These are phyloP conservation scores for Wickerhamomyces alni DNA, from an alignment of 805 yeast genomes.

Conservation along the genomic window DNA sequence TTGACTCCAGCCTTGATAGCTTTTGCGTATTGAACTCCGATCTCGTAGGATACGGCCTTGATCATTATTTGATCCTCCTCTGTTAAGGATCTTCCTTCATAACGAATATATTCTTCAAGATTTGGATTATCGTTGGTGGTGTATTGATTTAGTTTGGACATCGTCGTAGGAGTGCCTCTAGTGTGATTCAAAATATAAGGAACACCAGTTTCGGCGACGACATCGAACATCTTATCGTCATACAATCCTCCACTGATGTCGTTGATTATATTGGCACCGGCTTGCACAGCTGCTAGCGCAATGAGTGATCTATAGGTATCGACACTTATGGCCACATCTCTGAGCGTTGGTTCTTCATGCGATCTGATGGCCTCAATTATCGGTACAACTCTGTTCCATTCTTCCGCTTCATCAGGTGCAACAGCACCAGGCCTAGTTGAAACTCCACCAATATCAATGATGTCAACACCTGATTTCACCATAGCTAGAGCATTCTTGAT, in stretches of 20 bases:
- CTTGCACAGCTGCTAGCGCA: conserved; percentile 58
- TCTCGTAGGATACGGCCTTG: conserved; percentile 59
- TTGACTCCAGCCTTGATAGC: conserved; percentile 62
- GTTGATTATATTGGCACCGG: conserved; percentile 89
- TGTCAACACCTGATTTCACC: conserved; percentile 57
- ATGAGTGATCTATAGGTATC: conserved; percentile 82
- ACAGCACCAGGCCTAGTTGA: conserved; percentile 84
- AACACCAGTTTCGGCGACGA: conserved; percentile 63
- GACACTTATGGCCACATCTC: conserved; percentile 57
- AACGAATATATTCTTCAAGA: conserved; percentile 29
- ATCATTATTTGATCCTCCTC: conserved; percentile 33
- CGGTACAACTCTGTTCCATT: conserved; percentile 64
- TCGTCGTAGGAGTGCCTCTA: conserved; percentile 73
- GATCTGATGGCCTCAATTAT: conserved; percentile 56
- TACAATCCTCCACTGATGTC: conserved; percentile 80
- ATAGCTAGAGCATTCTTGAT: conserved; percentile 41
- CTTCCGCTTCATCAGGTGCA: conserved; percentile 60
- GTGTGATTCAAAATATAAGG: conserved; percentile 82
- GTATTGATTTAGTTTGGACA: conserved; percentile 58
- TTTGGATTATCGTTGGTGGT: conserved; percentile 31
- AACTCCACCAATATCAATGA: conserved; percentile 91
- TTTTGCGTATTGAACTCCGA: conserved; percentile 44
- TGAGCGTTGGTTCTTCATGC: conserved; percentile 28
- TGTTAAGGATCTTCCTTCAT: conserved; percentile 16
- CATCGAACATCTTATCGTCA: conserved; percentile 60